Base-by-base conservation (phyloP, 2,329 filamentous ascomycete species). In the Aspergillus phoenicis region DNA sequence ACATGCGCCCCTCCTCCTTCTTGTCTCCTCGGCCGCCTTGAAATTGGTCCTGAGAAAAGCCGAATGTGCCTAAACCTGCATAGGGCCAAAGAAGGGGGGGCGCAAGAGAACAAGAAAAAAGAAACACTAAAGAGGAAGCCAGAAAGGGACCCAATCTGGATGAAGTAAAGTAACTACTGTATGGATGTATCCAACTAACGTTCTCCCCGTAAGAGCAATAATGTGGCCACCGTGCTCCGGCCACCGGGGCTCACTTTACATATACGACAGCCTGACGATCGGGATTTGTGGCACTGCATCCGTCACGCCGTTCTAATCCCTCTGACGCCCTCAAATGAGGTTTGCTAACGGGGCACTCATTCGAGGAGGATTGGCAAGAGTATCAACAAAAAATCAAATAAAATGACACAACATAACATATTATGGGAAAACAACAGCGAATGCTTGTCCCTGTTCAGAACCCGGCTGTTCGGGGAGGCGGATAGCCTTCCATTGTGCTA, bases 61-160 rank as follows among this genome's bases (percentile, higher is more conserved):
- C 11, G 30, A 39, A 33, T 22, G 51, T 39, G 51, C 51, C 51
- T 39, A 52, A 54, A 17, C 22, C 52, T 43, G 38, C 52, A 45
- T 45, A 39, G 38, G 38, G 52, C 52, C 52, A 52, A 39, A 38
- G 49, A 52, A 52, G 49, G 49, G 28, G 49, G 28, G 49, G 49
- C 41, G 49, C 33, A 39, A 24, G 22, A 17, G 10, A 36, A 36
- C 33, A 36, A 36, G 13, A 2, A 36, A 36, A 13, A 15, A 30
- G 5, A 36, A 13, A 36, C 13, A 36, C 10, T 36, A 36, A 13
- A 10, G 13, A 36, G 13, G 33, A 36, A 11, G 33, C 33, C 11
- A 36, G 11, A 10, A 13, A 36, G 10, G 33, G 33, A 36, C 33
- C 24, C 13, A 8, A 22, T 49, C 15, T 24, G 8, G 22, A 49